Evolutionary conservation across 495 filamentous ascomycete species (phyloP).

Genomic region (Ascodesmis nigricans): DNA sequence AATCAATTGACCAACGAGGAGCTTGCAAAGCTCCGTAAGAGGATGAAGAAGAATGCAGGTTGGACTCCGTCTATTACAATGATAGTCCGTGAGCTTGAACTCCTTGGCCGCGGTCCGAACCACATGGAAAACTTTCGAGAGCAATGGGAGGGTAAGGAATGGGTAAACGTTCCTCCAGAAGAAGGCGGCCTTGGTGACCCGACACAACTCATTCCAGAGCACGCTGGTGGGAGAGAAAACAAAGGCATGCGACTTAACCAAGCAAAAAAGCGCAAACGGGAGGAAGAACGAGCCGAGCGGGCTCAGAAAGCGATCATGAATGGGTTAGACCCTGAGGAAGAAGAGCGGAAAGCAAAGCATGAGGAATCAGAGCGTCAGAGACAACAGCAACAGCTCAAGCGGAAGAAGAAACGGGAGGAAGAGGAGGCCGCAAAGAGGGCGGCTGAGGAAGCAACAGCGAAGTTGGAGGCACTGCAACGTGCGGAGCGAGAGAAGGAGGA

Average conservation of each 20-base stretch:
- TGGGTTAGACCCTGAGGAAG: constrained; percentile 6
- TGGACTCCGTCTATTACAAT: constrained; percentile 94
- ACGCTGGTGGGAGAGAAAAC: constrained; percentile 18
- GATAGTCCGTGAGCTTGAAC: constrained; percentile 70
- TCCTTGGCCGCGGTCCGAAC: constrained; percentile 44
- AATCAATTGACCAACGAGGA: constrained; percentile 75
- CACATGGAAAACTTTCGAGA: constrained; percentile 18
- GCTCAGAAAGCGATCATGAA: constrained; percentile 14
- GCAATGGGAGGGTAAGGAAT: constrained; percentile 14
- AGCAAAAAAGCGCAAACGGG: constrained; percentile 36
- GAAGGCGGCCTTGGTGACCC: constrained; percentile 22
- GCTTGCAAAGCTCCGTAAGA: constrained; percentile 72
- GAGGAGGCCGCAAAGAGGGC: constrained; percentile 8
- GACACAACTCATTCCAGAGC: constrained; percentile 17
- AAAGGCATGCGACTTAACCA: constrained; percentile 21
- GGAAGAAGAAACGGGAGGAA: constrained; percentile 6
- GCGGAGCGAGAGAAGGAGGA: neutral
- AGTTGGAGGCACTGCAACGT: constrained; percentile 4
- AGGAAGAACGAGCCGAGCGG: constrained; percentile 27
- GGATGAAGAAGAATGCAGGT: constrained; percentile 97
- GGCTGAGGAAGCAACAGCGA: constrained; percentile 1
- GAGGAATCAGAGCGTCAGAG: constrained; percentile 8
- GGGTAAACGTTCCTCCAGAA: constrained; percentile 16
- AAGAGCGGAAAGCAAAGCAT: constrained; percentile 10
- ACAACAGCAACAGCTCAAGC: neutral